Conservation (phyloP, 108 stramenopile genomes). For the Fistulifera solaris region DNA sequence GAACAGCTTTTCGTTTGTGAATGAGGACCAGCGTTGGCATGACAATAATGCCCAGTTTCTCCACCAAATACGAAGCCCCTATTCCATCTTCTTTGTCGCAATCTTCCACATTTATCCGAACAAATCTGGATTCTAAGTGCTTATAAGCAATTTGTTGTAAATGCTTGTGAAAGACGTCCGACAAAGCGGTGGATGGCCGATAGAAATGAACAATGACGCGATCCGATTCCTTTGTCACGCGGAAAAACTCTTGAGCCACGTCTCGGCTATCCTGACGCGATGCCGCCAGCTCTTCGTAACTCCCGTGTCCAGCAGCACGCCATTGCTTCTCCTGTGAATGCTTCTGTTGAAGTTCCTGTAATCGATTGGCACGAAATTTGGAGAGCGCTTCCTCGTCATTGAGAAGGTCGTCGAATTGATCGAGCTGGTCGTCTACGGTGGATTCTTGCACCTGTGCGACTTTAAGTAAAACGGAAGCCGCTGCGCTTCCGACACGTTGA, state of each 20-base stretch:
- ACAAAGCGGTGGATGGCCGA: conserved; percentile 80
- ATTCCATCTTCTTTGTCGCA: conserved; percentile 60
- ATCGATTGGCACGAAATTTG: conserved; percentile 63
- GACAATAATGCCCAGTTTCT: conserved; percentile 85
- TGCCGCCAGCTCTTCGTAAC: conserved; percentile 67
- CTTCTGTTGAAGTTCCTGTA: conserved; percentile 66
- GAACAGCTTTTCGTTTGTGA: conserved; percentile 86
- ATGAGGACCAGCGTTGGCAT: conserved; percentile 96
- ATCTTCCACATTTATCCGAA: conserved; percentile 94
- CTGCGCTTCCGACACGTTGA: conserved; percentile 56
- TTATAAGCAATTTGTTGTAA: conserved; percentile 70
- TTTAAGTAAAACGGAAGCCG: conserved; percentile 43
- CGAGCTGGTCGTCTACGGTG: conserved; percentile 47
- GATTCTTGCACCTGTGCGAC: conserved; percentile 56
- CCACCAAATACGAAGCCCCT: conserved; percentile 84
- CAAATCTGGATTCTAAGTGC: conserved; percentile 93
- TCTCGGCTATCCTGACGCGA: conserved; percentile 47
- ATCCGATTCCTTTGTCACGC: conserved; percentile 71
- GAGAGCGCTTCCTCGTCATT: conserved; percentile 90
- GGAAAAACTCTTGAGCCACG: conserved; percentile 85
- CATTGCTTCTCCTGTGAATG: conserved; percentile 54
- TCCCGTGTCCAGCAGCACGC: conserved; percentile 79
- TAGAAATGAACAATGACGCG: conserved; percentile 95
- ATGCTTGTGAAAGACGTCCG: conserved; percentile 89
- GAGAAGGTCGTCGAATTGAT: conserved; percentile 67